Percentiles rank a stretch among this genome's conserved stretches.
phyloP scores from a whole-genome alignment of 2,329 filamentous ascomycete genomes.

The Neospermospora avenae region DNA sequence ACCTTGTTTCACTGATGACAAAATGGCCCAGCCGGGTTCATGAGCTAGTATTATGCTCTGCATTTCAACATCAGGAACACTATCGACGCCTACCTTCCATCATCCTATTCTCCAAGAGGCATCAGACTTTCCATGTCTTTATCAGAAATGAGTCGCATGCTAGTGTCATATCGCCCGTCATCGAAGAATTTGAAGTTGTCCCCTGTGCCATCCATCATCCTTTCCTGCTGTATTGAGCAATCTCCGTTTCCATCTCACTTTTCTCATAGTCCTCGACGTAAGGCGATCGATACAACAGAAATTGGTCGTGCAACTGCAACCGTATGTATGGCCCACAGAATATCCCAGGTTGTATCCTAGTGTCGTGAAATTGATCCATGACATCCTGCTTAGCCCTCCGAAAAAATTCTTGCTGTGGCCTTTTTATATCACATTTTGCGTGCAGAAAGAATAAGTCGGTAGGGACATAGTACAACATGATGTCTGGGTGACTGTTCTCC shows the following conservation, averaged over 20 bases:
- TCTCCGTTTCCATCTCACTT: slow-evolving; percentile 14
- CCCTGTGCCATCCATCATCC: neutral
- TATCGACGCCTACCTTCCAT: neutral
- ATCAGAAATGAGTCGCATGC: neutral
- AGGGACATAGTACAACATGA: neutral
- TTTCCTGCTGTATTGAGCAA: slow-evolving; percentile 2
- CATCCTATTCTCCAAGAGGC: neutral
- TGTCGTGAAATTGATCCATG: neutral
- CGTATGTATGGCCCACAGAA: slow-evolving; percentile 6
- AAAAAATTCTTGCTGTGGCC: neutral
- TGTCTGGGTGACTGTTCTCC: neutral
- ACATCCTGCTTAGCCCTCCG: neutral
- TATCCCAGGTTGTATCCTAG: slow-evolving; percentile 3
- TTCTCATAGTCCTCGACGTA: slow-evolving; percentile 27
- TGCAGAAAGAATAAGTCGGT: neutral
- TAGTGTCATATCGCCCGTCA: neutral
- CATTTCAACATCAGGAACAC: neutral
- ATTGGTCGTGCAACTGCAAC: neutral
- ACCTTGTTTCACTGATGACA: no score
- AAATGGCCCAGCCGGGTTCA: no score
- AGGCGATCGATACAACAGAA: slow-evolving; percentile 16
- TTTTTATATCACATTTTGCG: neutral
- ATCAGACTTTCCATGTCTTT: neutral
- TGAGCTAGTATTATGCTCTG: no score
- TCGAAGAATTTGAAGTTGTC: neutral